These are phyloP conservation scores for Diutina scorzettiae DNA, from an alignment of 1,139 yeast genomes.

Conservation along the genomic window DNA sequence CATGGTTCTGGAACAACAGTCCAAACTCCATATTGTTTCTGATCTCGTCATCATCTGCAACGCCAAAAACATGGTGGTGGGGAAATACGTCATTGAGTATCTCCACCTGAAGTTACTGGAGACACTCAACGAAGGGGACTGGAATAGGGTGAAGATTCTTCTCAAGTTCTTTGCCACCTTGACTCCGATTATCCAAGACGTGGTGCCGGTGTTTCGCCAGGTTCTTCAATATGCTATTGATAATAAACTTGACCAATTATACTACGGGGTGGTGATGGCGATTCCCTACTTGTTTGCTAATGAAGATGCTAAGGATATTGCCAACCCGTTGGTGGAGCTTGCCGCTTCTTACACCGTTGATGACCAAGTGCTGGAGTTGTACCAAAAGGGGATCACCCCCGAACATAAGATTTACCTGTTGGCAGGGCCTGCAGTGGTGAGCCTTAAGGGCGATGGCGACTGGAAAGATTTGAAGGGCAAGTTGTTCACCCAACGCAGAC, in stretches of 20 bases:
- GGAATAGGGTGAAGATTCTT: constrained; percentile 60
- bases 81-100: constrained; percentile 58
- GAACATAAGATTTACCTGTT: constrained; percentile 34
- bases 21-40: constrained; percentile 62
- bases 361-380: constrained; percentile 16
- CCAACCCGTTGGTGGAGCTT: neutral
- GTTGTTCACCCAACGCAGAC: constrained; percentile 24
- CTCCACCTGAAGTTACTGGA: constrained; percentile 52
- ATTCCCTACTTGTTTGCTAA: constrained; percentile 58
- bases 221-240: constrained; percentile 47
- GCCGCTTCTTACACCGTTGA: constrained; percentile 8
- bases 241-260: constrained; percentile 60
- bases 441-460: constrained; percentile 18
- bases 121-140: constrained; percentile 48
- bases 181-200: constrained; percentile 46
- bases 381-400: neutral
- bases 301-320: constrained; percentile 11
- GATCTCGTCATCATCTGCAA: constrained; percentile 62
- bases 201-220: constrained; percentile 40
- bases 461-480: constrained; percentile 17
- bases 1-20: constrained; percentile 78
- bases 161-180: constrained; percentile 60
- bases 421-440: constrained; percentile 42
- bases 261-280: constrained; percentile 49
- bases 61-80: constrained; percentile 53